Evolutionary conservation across 768 basidiomycete species (phyloP).

Genomic region (Punctularia strigosozonata): DNA sequence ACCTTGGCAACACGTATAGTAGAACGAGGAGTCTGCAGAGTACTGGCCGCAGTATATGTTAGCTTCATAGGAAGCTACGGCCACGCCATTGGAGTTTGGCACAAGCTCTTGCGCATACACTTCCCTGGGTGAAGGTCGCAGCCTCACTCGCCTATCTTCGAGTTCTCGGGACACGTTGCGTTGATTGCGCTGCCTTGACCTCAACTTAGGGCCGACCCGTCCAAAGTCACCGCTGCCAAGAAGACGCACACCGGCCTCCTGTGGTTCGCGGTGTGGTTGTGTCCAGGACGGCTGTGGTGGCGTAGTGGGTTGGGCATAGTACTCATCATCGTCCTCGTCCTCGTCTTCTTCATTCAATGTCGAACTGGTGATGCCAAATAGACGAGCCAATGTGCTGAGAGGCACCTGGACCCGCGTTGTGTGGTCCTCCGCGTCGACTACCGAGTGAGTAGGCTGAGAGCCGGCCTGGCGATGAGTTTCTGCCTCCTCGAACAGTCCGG

Average conservation of each 20-base stretch:
- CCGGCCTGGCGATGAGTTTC: no score
- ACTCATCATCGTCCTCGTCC: constrained; percentile 22
- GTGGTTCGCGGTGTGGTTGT: constrained; percentile 39
- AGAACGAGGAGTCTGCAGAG: constrained; percentile 76
- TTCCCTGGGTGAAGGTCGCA: constrained; percentile 29
- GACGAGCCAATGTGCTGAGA: no score
- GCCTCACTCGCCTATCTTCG: constrained; percentile 21
- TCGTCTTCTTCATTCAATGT: constrained; percentile 27
- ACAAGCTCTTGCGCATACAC: constrained; percentile 52
- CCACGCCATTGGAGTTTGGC: constrained; percentile 72
- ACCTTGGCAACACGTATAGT: constrained; percentile 89
- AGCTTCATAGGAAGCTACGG: constrained; percentile 58
- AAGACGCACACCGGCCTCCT: constrained; percentile 50
- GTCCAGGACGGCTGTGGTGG: constrained; percentile 15
- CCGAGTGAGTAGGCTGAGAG: no score
- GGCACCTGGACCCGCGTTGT: no score
- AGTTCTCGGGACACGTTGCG: constrained; percentile 39
- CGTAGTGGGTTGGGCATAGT: constrained; percentile 2
- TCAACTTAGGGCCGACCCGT: constrained; percentile 38
- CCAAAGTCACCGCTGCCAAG: constrained; percentile 77
- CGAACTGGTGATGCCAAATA: no score
- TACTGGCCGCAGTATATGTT: constrained; percentile 85
- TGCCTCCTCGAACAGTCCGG: no score
- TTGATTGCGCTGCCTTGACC: constrained; percentile 23
- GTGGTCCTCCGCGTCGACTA: no score